Percentiles rank a stretch among this genome's conserved stretches.
phyloP scores from a whole-genome alignment of 2,329 filamentous ascomycete genomes.

The Blumeriella jaapii region DNA sequence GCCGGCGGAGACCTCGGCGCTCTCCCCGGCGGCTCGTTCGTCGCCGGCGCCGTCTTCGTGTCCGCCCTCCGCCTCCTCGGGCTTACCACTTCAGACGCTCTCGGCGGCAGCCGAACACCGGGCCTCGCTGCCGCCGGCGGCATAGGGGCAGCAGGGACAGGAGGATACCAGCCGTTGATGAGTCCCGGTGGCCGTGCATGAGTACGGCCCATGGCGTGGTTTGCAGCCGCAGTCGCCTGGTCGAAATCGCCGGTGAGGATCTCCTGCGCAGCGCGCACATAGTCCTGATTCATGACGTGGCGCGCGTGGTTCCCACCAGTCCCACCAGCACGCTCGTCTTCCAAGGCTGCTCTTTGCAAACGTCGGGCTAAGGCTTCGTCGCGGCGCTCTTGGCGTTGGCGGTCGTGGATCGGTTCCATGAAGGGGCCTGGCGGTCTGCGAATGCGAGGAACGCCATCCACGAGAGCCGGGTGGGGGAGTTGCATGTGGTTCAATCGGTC shows the following conservation, averaged over 20 bases:
- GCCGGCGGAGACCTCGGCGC: neutral
- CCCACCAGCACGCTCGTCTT: constrained; percentile 32
- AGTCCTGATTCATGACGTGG: constrained; percentile 52
- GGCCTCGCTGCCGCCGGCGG: constrained; percentile 21
- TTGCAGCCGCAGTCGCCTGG: constrained; percentile 26
- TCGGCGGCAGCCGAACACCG: constrained; percentile 17
- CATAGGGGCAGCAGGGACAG: constrained; percentile 6
- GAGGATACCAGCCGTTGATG: constrained; percentile 17
- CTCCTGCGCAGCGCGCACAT: constrained; percentile 30
- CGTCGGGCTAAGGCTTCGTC: constrained; percentile 40
- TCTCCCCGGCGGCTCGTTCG: constrained; percentile 17
- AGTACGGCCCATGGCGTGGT: constrained; percentile 23
- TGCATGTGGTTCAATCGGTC: constrained; percentile 45
- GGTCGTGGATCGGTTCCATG: constrained; percentile 27
- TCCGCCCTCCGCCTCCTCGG: constrained; percentile 21
- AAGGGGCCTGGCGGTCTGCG: constrained; percentile 23
- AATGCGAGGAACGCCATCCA: constrained; percentile 26
- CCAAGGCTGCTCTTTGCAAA: constrained; percentile 34
- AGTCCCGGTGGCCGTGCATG: constrained; percentile 11
- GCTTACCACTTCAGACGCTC: constrained; percentile 18
- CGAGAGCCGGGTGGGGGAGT: constrained; percentile 28
- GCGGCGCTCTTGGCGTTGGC: constrained; percentile 33
- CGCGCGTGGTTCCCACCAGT: constrained; percentile 41
- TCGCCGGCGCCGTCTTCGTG: constrained; percentile 20
- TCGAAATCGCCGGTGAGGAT: constrained; percentile 26